Base-by-base conservation (phyloP, 257 asterid genomes). In the Solanum arcanum region DNA sequence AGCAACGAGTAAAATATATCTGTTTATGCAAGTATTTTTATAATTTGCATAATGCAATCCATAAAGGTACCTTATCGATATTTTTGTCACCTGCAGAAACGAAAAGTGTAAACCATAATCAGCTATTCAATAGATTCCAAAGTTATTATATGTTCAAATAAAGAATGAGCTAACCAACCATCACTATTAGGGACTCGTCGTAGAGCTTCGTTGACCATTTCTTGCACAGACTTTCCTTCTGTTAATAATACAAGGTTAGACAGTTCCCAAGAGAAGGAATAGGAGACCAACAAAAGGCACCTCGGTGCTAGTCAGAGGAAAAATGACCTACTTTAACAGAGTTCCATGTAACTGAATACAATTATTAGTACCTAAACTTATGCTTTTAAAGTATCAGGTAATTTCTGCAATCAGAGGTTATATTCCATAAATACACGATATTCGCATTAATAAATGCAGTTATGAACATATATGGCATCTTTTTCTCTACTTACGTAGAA, bases 141-240 rank as follows among this genome's bases (percentile, higher is more conserved):
- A 33, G 69, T 52, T 46, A 77, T 62, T 60, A 87, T 52, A 42
- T 29, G 41, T 41, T 39, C 62, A 81, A 49, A 86, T 12, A 90
- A 75, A 27, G 84, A 69, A 69, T 83, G 86, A 37, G 74, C 73
- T 83, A 90, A 90, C 98, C 86, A 87, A 97, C 99, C 96, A 62
- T 91, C 93, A 25, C 90, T 86, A 86, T 96, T 97, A 86, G 99
- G 99, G 80, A 97, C 99, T 77, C 84, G 95, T 64, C 47, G 94
- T 46, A 97, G 98, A 89, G 99, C 98, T 89, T 96, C 99, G 69
- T 95, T 85, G 86, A 97, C 98, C 99, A 97, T 96, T 91, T 95
- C 92, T 91, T 96, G 93, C 89, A 97, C 99, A 10, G 99, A 91
- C 92, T 96, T 96, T 89, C 99, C 99, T 94, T 97, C 99, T 97